These are phyloP conservation scores for Solanum pimpinellifolium DNA, from an alignment of 257 asterid genomes.

Conservation along the genomic window DNA sequence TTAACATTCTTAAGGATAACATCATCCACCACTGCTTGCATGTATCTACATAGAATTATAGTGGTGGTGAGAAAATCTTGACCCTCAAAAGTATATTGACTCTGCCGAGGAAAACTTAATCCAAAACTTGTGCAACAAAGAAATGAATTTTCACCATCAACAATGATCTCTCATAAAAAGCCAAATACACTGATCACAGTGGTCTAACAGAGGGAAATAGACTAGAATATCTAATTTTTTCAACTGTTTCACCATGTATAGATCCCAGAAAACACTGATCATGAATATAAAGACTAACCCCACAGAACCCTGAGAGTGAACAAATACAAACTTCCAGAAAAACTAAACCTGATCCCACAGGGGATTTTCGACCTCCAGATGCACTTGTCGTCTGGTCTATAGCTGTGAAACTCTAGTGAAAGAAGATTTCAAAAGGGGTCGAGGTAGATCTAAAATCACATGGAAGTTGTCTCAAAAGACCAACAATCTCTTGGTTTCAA, in stretches of 20 bases:
- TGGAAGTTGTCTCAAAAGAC: neutral
- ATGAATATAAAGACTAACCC: neutral
- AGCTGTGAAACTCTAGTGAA: neutral
- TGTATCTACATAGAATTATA: constrained; percentile 46
- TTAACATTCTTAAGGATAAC: constrained; percentile 54
- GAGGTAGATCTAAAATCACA: neutral
- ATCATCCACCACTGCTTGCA: constrained; percentile 95
- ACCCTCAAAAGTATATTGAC: neutral
- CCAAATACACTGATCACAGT: neutral
- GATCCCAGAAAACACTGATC: neutral
- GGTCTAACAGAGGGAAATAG: neutral
- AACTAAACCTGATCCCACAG: neutral
- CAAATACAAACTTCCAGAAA: neutral
- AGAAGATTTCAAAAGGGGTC: neutral
- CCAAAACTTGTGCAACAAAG: neutral
- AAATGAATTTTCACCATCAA: neutral
- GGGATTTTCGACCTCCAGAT: neutral
- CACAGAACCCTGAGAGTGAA: neutral
- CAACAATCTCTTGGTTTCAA: neutral
- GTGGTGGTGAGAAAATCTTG: neutral
- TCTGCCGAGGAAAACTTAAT: neutral
- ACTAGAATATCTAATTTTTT: neutral
- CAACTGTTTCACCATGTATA: neutral
- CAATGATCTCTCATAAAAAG: neutral
- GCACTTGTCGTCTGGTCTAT: neutral